Percentiles rank a stretch among this genome's conserved stretches.
Conservation (phyloP, 345 rosid species). For the Gossypium longicalyx region DNA sequence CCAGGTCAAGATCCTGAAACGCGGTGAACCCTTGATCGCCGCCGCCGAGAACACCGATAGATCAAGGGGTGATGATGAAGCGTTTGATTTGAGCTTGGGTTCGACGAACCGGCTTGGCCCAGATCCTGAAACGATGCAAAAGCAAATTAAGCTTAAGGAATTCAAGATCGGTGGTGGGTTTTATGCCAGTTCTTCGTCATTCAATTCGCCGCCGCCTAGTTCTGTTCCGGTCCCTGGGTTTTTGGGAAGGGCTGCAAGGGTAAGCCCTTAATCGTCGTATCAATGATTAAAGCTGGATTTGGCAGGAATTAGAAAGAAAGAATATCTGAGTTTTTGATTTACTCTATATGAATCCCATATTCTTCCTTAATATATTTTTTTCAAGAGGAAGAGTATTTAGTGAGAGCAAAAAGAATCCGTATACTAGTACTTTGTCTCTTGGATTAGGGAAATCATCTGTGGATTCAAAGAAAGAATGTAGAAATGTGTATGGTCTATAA, state of each 20-base stretch:
- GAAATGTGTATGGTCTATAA: background rate
- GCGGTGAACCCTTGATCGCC: constrained; percentile 41
- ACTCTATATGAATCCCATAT: background rate
- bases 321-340: background rate
- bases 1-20: constrained; percentile 60
- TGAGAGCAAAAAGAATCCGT: too few species aligned
- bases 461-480: background rate
- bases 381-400: constrained; percentile 26
- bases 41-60: background rate
- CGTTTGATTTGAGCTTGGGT: constrained; percentile 30
- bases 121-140: constrained; percentile 39
- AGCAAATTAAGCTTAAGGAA: constrained; percentile 29
- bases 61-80: constrained; percentile 15
- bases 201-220: constrained; percentile 55
- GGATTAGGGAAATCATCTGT: too few species aligned
- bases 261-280: constrained; percentile 13
- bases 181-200: constrained; percentile 31
- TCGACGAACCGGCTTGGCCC: constrained; percentile 49
- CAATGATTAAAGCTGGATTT: constrained; percentile 18
- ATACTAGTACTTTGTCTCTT: too few species aligned
- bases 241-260: constrained; percentile 25
- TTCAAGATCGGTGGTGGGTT: constrained; percentile 10
- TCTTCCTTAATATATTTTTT: constrained; percentile 31
- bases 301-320: background rate
- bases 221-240: constrained; percentile 58